Evolutionary conservation across 495 filamentous ascomycete species (phyloP).

Genomic region (Staphylotrichum tortipilum): DNA sequence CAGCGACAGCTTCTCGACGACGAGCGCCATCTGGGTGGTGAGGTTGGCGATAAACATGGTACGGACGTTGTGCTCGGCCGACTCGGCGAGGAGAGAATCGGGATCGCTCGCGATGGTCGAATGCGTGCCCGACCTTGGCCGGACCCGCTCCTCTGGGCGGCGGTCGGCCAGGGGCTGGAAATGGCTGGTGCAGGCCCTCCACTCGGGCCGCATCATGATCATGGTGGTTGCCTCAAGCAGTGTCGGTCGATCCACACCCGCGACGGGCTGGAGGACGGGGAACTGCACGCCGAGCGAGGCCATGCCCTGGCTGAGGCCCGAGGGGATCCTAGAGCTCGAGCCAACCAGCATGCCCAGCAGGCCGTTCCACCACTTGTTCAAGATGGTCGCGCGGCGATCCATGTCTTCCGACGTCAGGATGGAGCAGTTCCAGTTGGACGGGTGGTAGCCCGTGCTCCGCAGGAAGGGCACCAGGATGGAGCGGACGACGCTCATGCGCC

Average conservation of each 20-base stretch:
- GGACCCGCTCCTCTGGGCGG: constrained; percentile 32
- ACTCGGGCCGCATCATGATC: constrained; percentile 90
- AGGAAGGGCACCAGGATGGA: constrained; percentile 78
- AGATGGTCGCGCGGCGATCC: constrained; percentile 69
- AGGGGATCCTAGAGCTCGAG: constrained; percentile 35
- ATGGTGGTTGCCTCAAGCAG: constrained; percentile 78
- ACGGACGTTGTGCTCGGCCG: constrained; percentile 87
- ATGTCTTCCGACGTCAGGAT: constrained; percentile 64
- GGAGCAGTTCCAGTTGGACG: constrained; percentile 53
- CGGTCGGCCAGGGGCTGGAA: constrained; percentile 51
- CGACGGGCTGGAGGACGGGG: constrained; percentile 42
- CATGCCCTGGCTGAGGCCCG: constrained; percentile 32
- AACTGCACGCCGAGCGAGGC: constrained; percentile 30
- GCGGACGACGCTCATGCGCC: constrained; percentile 76
- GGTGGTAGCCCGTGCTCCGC: constrained; percentile 58
- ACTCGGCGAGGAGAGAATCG: constrained; percentile 78
- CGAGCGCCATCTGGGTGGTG: constrained; percentile 75
- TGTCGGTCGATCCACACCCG: constrained; percentile 51
- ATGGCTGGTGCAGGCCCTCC: constrained; percentile 63
- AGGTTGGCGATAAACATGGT: constrained; percentile 85
- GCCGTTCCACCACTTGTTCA: constrained; percentile 95
- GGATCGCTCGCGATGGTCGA: constrained; percentile 51
- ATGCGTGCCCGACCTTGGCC: constrained; percentile 29
- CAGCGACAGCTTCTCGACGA: constrained; percentile 86
- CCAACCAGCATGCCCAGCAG: constrained; percentile 77